These are phyloP conservation scores for Blastobotrys apis DNA, from an alignment of 1,139 yeast genomes.

Conservation along the genomic window DNA sequence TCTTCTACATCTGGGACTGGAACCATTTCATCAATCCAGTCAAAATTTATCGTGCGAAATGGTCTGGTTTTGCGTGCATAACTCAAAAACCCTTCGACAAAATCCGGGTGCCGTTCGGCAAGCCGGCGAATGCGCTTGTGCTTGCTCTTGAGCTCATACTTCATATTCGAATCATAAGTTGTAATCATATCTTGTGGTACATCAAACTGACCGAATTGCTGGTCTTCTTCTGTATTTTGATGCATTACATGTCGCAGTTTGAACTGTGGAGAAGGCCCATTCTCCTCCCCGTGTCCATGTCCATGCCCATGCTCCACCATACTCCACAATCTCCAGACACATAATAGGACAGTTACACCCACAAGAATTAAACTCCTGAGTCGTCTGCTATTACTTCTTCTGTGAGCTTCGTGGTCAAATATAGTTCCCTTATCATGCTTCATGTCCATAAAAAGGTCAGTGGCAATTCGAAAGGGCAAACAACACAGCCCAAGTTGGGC, in stretches of 20 bases:
- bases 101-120: constrained; percentile 56
- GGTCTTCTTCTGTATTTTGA: constrained; percentile 21
- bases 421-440: too few relatives aligned
- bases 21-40: constrained; percentile 36
- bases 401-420: too few relatives aligned
- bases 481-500: too few relatives aligned
- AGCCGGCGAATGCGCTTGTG: constrained; percentile 44
- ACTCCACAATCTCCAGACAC: too few relatives aligned
- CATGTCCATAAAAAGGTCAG: too few relatives aligned
- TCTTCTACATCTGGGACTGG: constrained; percentile 72
- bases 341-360: too few relatives aligned
- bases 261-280: constrained; percentile 12
- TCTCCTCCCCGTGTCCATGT: too few relatives aligned
- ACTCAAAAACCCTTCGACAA: constrained; percentile 59
- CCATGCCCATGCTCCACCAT: too few relatives aligned
- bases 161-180: background rate
- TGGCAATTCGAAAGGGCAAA: too few relatives aligned
- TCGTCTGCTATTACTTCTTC: too few relatives aligned
- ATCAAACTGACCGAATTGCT: constrained; percentile 21
- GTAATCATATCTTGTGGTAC: constrained; percentile 5
- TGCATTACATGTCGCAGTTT: constrained; percentile 23
- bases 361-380: too few relatives aligned
- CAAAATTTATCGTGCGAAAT: constrained; percentile 23
- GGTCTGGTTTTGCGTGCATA: constrained; percentile 43
- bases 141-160: constrained; percentile 2